phyloP scores from a whole-genome alignment of 768 basidiomycete species.

The Rhodotorula sphaerocarpa region DNA sequence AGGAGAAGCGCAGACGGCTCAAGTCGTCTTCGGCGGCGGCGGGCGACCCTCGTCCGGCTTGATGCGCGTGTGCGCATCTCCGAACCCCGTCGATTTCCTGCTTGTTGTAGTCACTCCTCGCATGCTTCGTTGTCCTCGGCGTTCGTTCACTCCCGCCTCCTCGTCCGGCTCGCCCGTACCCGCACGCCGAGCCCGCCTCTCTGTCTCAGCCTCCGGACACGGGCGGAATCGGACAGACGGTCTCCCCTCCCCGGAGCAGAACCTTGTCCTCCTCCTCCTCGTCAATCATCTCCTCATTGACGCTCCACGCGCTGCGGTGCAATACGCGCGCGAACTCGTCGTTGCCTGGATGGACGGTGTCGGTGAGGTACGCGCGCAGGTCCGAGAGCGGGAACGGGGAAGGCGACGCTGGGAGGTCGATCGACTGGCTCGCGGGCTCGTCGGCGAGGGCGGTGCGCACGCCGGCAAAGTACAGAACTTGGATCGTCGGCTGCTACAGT shows the following conservation, averaged over 20 bases:
- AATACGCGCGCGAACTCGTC: conserved; percentile 53
- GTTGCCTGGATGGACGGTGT: conserved; percentile 16
- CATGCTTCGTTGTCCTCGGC: background rate
- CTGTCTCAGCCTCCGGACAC: conserved; percentile 67
- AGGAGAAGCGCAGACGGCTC: conserved; percentile 36
- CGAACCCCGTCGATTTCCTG: too few relatives aligned
- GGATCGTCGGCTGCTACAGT: conserved; percentile 13
- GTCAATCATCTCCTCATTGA: conserved; percentile 65
- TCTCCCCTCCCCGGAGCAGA: conserved; percentile 60
- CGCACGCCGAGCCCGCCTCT: background rate
- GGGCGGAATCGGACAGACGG: conserved; percentile 70
- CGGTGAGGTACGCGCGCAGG: conserved; percentile 49
- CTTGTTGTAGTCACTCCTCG: too few relatives aligned
- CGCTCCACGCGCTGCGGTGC: conserved; percentile 63
- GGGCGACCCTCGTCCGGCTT: background rate
- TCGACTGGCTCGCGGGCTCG: conserved; percentile 49
- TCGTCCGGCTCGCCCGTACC: conserved; percentile 1
- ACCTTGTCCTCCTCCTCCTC: conserved; percentile 50
- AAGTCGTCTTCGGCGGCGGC: conserved; percentile 57
- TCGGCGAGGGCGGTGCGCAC: conserved; percentile 61
- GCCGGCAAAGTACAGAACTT: conserved; percentile 53
- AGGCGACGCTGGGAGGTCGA: conserved; percentile 48
- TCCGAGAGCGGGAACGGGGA: conserved; percentile 51
- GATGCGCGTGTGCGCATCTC: too few relatives aligned
- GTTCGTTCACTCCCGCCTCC: background rate